Evolutionary conservation across 495 filamentous ascomycete species (phyloP).

Genomic region (Aspergillus ellipticus): DNA sequence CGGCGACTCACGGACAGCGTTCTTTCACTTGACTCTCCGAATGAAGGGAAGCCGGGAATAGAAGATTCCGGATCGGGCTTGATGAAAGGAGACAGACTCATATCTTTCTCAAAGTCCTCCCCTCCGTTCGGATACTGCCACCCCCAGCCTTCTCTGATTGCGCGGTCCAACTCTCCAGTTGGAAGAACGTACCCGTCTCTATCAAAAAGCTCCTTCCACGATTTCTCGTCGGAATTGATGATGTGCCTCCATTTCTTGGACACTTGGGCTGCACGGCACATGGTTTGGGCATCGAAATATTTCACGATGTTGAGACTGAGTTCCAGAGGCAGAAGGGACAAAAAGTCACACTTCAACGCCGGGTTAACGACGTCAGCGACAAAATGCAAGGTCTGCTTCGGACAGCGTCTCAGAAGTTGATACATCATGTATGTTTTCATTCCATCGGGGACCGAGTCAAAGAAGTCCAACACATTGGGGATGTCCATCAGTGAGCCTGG

Average conservation of each 20-base stretch:
- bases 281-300: conserved; percentile 79
- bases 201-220: conserved; percentile 93
- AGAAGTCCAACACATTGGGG: conserved; percentile 78
- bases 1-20: conserved; percentile 31
- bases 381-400: conserved; percentile 84
- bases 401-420: conserved; percentile 83
- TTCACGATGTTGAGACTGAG: conserved; percentile 83
- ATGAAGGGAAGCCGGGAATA: conserved; percentile 15
- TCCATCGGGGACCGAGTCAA: conserved; percentile 83
- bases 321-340: conserved; percentile 78
- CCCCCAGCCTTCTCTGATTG: conserved; percentile 95
- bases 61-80: conserved; percentile 45
- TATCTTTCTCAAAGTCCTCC: conserved; percentile 75
- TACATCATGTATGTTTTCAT: conserved; percentile 95
- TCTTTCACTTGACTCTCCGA: conserved; percentile 27
- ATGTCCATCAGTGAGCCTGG: conserved; percentile 64
- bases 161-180: conserved; percentile 78
- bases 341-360: conserved; percentile 91
- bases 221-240: conserved; percentile 86
- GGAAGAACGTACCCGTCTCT: conserved; percentile 74
- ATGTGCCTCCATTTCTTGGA: conserved; percentile 91
- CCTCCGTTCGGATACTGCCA: conserved; percentile 83
- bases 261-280: conserved; percentile 89
- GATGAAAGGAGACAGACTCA: conserved; percentile 51
- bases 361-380: conserved; percentile 93